Conservation (phyloP, 352 stramenopile species). For the Phytophthora uliginosa region DNA sequence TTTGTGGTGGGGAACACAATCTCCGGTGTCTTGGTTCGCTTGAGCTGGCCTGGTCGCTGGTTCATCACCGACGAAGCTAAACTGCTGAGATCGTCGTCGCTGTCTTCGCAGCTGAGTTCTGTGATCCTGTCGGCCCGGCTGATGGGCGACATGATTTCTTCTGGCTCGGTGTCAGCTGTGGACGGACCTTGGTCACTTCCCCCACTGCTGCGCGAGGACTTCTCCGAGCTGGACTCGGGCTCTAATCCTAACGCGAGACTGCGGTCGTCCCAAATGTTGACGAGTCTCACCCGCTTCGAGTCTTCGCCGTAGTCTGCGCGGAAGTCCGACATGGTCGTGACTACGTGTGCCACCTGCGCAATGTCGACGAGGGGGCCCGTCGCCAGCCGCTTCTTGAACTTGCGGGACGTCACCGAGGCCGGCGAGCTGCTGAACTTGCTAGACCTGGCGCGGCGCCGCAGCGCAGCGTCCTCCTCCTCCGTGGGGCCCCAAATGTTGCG, state of each 20-base stretch:
- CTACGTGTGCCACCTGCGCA: constrained; percentile 74
- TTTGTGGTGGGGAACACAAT: constrained; percentile 37
- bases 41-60: constrained; percentile 31
- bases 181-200: constrained; percentile 33
- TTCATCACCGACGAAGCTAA: constrained; percentile 24
- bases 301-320: constrained; percentile 69
- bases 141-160: constrained; percentile 58
- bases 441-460: constrained; percentile 29
- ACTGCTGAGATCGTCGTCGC: constrained; percentile 42
- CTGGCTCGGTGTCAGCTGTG: constrained; percentile 44
- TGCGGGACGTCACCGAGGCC: constrained; percentile 26
- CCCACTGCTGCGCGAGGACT: constrained; percentile 12
- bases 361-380: constrained; percentile 70
- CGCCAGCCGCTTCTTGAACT: constrained; percentile 49
- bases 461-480: constrained; percentile 40
- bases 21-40: constrained; percentile 41
- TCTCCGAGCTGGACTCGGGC: neutral
- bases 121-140: constrained; percentile 55
- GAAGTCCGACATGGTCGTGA: constrained; percentile 78
- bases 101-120: constrained; percentile 56
- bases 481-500: constrained; percentile 62
- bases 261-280: constrained; percentile 73
- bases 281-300: constrained; percentile 20
- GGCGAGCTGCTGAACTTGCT: constrained; percentile 26
- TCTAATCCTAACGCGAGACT: constrained; percentile 39